Evolutionary conservation across 306 rosid genomes (phyloP), one percentile per base, ranked within the genome.

Genomic region (Trichosanthes truncata): DNA sequence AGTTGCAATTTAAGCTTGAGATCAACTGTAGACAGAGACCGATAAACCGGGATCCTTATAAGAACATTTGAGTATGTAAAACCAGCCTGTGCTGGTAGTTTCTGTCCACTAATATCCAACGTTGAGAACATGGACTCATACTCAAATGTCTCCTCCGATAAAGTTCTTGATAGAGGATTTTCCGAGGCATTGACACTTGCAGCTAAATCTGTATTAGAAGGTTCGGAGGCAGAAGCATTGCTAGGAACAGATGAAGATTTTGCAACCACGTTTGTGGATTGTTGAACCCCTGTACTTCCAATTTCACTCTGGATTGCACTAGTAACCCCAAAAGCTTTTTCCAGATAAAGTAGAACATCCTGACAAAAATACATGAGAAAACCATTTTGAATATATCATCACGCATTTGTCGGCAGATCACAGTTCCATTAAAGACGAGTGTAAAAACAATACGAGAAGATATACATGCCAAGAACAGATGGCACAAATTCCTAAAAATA

Each of bases 1-100:
- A 96, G 97, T 77, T 96, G 99, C 89, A 93, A 82, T 84, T 91
- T 96, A 63, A 91, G 93, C 97, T 96, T 96, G 75, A 91, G 87
- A 83, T 89, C 95, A 81, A 88, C 86, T 45, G 94, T 88, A 59
- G 98, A 89, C 76, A 88, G 46, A 18, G 90, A 87, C 85, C 81
- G 88, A 85, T 89, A 91, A 81, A 82, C 90, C 66, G 92, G 74
- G 76, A 85, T 88, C 84, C 91, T 93, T 46, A 91, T 88, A 72
- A 86, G 63, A 81, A 89, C 97, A 81, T 80, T 96, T 63, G 94
- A 81, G 56, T 92, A 84, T 61, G 87, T 66, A 43, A 82, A 88
- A 52, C 87, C 89, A 77, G 86, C 85, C 52, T 92, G 91, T 85
- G 91, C 87, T n/a, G 75, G 79, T 81, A 84, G 85, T 82, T 85